Evolutionary conservation across 768 basidiomycete species (phyloP), one percentile per base, ranked within the genome.

Genomic region (Termitomyces heimii): DNA sequence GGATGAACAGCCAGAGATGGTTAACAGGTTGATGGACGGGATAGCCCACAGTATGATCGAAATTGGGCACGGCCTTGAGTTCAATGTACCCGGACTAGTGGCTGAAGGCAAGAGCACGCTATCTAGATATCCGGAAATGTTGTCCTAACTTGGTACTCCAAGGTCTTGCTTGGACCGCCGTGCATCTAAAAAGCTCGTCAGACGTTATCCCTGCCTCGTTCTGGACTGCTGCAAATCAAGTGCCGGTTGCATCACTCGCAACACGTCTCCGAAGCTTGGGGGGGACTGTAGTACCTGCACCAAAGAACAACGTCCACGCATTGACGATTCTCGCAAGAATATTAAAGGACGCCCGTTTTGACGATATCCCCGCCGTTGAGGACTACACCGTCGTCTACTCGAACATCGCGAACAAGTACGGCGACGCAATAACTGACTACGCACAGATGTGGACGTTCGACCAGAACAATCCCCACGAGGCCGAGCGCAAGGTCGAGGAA

Each of bases 11-110:
- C 78, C 79, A 20, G 63, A 65, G 45, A 73, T 73, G 71, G 62
- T 88, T 12, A 75, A 73, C 44, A 78, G 85, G 10, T 77, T 84
- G 59, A 37, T 85, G n/a, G n/a, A n/a, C n/a, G n/a, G n/a, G n/a
- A n/a, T n/a, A n/a, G n/a, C 13, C 4, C 88, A 90, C 62, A 83
- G 88, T 0, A 55, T 87, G 40, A 88, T 89, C 45, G 84, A 88
- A 61, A 62, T 71, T 2, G 86, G 84, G 16, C 81, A 82, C 66
- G 86, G 85, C 2, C 67, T 78, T 3, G 88, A 89, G 65, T 88
- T 88, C 59, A 73, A 66, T 3, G 57, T 85, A 22, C 77, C 80
- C 6, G 87, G 85, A 0, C 67, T 86, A 44, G 67, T 82, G 2
- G 81, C 81, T 1, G 86, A 89, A 73, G 88, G 87, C 85, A 53